Evolutionary conservation across 768 basidiomycete species (phyloP), one percentile per base, ranked within the genome.

Genomic region (Paxillus involutus): DNA sequence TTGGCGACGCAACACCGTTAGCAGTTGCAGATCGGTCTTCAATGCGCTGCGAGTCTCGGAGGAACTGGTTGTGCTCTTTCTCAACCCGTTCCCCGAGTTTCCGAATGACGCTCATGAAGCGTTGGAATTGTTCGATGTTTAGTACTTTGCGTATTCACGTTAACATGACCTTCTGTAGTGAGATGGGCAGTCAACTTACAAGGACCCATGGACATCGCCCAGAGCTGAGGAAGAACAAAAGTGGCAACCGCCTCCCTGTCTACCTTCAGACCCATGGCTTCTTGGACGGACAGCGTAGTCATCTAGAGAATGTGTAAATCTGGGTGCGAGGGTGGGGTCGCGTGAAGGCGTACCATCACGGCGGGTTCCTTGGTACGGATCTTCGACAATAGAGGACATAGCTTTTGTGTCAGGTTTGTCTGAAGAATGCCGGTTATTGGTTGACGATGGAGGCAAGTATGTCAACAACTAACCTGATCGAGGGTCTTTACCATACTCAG

Each of bases 181-280:
- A 44, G 9, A 21, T 11, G 30, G 7, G 7, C 26, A 13, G 9
- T 19, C 46, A 30, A 80, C 89, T 63, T 65, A 93, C 92, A 68
- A 51, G 95, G 95, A 24, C 94, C 95, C 76, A 98, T 96, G 3
- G 91, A 94, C 94, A 99, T 98, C 3, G 88, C 78, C 97, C 97
- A 99, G 26, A 95, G 73, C 76, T 96, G 93, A 9, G 93, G 93
- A 12, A 96, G 75, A 30, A 96, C 90, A 41, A 93, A 77, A 0
- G 88, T 91, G 3, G 92, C 92, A 11, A 94, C 90, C 10, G 94
- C 92, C 71, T 95, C 93, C 45, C 94, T 82, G 61, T 97, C 95
- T 2, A 98, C 86, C 67, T 96, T 97, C 60, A 85, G 80, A 9
- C 95, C 94, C 95, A 97, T 98, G 1, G 92, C 92, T 69, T 95